Base-by-base conservation (phyloP, 2,329 filamentous ascomycete genomes). In the Alternaria hordeiaustralica region DNA sequence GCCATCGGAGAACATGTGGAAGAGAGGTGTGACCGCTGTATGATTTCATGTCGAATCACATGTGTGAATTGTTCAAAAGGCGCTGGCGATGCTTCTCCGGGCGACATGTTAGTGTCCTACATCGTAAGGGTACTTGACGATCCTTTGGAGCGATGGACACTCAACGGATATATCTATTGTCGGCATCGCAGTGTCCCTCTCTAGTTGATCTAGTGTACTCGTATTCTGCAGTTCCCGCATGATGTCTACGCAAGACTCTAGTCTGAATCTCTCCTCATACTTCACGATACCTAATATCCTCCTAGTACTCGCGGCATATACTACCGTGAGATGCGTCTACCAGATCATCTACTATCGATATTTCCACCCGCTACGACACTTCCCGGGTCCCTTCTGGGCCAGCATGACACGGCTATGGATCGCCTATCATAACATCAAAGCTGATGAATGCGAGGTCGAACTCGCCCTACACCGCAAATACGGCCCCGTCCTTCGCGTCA, bases 331-430 rank as follows among this genome's bases (percentile, higher is more conserved):
- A n/a, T 26, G 56, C 1, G 18, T 72, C 13, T 76, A 75, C 59
- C 81, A 82, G 61, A 76, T 83, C 30, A 66, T 82, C 26, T 78
- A 82, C 67, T 81, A 83, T 63, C 72, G 73, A 36, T 85, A 84
- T 75, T 85, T 87, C 55, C 85, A 87, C 63, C 85, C 86, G 11
- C 76, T 88, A 5, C 74, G 81, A 18, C 79, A 80, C 30, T 87
- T 87, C 65, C 86, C 86, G 0, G 86, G 86, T 4, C 84, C 84
- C 1, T 87, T 87, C 68, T 87, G 84, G 83, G 85, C 79, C 25
- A 82, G 81, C 55, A 83, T 87, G 15, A 87, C 85, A 1, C 55
- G 75, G 20, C 76, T 88, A 10, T 88, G 84, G 84, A 83, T 87
- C 56, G 81, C 84, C 51, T 86, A 82, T 67, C 84, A 87, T 73